These are phyloP conservation scores for Corynascus novoguineensis DNA, from an alignment of 495 filamentous ascomycete species.

Conservation along the genomic window DNA sequence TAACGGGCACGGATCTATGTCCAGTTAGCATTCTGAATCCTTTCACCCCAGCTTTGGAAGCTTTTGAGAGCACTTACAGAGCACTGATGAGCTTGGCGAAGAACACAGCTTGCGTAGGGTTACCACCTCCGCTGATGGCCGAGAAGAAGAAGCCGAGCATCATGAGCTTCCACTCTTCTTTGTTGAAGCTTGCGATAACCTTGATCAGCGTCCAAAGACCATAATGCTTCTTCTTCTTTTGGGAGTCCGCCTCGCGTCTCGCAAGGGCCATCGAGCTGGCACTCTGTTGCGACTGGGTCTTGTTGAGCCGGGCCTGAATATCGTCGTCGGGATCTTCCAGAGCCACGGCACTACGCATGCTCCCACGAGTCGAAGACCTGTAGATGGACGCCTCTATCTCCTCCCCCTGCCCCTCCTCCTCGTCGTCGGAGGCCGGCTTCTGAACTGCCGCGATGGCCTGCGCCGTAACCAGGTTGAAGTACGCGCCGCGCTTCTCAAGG, in stretches of 20 bases:
- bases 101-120: constrained; percentile 84
- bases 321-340: constrained; percentile 58
- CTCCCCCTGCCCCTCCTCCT: constrained; percentile 37
- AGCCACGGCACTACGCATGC: constrained; percentile 23
- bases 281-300: constrained; percentile 60
- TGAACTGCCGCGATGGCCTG: constrained; percentile 57
- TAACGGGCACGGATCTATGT: constrained; percentile 34
- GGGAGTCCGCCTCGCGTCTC: constrained; percentile 41
- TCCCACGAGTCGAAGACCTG: constrained; percentile 35
- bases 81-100: constrained; percentile 78
- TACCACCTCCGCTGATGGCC: constrained; percentile 74
- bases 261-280: constrained; percentile 65
- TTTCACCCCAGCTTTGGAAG: background rate
- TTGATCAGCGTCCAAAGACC: constrained; percentile 76
- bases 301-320: constrained; percentile 51
- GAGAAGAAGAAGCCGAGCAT: constrained; percentile 69
- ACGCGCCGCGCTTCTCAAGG: constrained; percentile 53
- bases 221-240: constrained; percentile 60
- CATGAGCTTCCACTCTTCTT: constrained; percentile 66
- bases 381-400: constrained; percentile 46
- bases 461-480: constrained; percentile 51
- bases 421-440: constrained; percentile 45
- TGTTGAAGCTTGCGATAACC: constrained; percentile 79
- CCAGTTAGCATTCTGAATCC: constrained; percentile 16
- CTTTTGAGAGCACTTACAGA: constrained; percentile 27